Evolutionary conservation across 2,329 filamentous ascomycete genomes (phyloP).

Genomic region (Penicillium sclerotiorum): DNA sequence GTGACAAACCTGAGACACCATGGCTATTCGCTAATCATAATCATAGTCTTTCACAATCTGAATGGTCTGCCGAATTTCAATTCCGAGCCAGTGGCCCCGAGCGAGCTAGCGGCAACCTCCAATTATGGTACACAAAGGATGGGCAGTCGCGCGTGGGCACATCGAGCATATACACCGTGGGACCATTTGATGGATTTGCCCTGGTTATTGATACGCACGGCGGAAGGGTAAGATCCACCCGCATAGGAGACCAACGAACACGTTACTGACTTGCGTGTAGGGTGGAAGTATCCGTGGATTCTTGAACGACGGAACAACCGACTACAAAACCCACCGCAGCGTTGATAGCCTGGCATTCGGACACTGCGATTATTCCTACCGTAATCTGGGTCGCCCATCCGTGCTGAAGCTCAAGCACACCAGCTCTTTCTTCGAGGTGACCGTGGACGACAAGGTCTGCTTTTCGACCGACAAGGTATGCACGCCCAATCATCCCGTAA

Average conservation of each 20-base stretch:
- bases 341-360: conserved; percentile 89
- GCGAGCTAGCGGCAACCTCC: conserved; percentile 81
- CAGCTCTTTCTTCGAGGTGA: conserved; percentile 69
- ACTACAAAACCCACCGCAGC: conserved; percentile 74
- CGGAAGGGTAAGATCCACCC: conserved; percentile 54
- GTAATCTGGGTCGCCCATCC: conserved; percentile 84
- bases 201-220: conserved; percentile 84
- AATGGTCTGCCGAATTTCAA: conserved; percentile 82
- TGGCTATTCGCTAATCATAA: conserved; percentile 15
- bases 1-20: too few species aligned
- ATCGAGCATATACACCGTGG: conserved; percentile 80
- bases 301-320: conserved; percentile 83
- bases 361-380: conserved; percentile 86
- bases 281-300: conserved; percentile 87
- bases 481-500: not conserved
- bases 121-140: conserved; percentile 84
- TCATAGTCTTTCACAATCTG: conserved; percentile 52
- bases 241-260: not conserved
- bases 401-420: conserved; percentile 75
- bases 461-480: conserved; percentile 73
- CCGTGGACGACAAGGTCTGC: conserved; percentile 77
- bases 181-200: conserved; percentile 85
- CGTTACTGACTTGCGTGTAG: conserved; percentile 32
- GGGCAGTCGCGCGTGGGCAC: conserved; percentile 67
- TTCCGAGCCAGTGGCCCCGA: conserved; percentile 88